phyloP scores from a whole-genome alignment of 2,329 filamentous ascomycete species.

The Xylaria sp. region DNA sequence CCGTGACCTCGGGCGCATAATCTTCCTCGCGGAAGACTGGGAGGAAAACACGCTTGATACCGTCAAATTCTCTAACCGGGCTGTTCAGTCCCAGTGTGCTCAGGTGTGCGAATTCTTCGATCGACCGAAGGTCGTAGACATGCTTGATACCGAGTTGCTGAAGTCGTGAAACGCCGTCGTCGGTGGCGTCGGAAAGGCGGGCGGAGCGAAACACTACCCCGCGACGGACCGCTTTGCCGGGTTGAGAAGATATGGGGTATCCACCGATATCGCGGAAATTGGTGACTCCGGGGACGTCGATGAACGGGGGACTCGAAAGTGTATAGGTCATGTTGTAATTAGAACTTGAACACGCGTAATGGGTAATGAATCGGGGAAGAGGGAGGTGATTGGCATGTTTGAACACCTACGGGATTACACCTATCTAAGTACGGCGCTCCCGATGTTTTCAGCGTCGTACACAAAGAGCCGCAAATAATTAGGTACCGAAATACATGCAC shows the following conservation, averaged over 20 bases:
- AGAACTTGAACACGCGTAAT: background rate
- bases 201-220: constrained; percentile 67
- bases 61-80: constrained; percentile 47
- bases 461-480: too few species aligned
- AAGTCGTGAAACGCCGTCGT: constrained; percentile 54
- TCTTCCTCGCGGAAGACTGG: constrained; percentile 61
- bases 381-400: too few species aligned
- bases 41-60: constrained; percentile 56
- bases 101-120: constrained; percentile 57
- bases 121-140: constrained; percentile 29
- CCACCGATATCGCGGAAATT: constrained; percentile 71
- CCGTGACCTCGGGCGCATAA: constrained; percentile 57
- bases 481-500: too few species aligned
- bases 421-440: too few species aligned
- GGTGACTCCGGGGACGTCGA: constrained; percentile 56
- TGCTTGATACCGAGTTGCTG: constrained; percentile 58
- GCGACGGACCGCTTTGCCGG: constrained; percentile 47
- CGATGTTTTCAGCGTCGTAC: too few species aligned
- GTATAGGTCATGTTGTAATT: background rate
- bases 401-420: too few species aligned
- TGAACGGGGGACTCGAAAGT: constrained; percentile 46
- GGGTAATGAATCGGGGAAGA: background rate
- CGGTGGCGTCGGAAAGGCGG: constrained; percentile 61
- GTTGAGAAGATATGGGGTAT: constrained; percentile 45
- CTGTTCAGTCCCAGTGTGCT: constrained; percentile 34